Evolutionary conservation across 176 grass and related monocot genomes (phyloP), one percentile per base, ranked within the genome.

Genomic region (Typha latifolia): DNA sequence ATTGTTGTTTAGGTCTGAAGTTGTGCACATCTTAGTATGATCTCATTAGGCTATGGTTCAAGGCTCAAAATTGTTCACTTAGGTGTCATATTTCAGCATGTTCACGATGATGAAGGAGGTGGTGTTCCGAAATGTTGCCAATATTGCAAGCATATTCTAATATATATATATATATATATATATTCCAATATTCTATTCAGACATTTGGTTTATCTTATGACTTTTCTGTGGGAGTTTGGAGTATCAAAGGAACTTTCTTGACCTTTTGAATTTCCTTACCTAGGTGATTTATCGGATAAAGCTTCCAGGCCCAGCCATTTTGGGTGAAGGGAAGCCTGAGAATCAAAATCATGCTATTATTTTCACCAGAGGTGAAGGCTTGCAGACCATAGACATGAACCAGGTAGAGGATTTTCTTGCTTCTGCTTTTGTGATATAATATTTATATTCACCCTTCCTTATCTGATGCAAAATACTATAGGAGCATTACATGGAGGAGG

Each of bases 281-380:
- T 68, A 96, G 93, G 93, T 89, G 64, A 91, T 96, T 69, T 96
- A 96, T 79, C 79, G 82, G 72, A 91, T 91, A 82, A 96, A 96
- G 84, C 93, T 96, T 65, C 93, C 88, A 47, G 93, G 93, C 51
- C 84, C 84, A 69, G 85, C 93, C 62, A 84, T 96, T 22, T 49
- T 96, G 63, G 93, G 93, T 62, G 93, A 96, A 89, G 93, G 88
- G 12, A 96, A 96, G 69, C 93, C 93, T 51, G 93, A 96, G 84
- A 96, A 96, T 84, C 93, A 96, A 72, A 96, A 96, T 71, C 93
- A 96, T 86, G 93, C 93, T 8, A 84, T 96, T 74, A 96, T 96
- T 71, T 96, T 96, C 67, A 96, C 93, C 2, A 82, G 93, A 48
- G 93, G 88, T 52, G 93, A 96, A 82, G 85, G 88, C 61, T 84